Conservation (phyloP, 225 moss, liverwort and hornwort species). For the Climacium dendroides region DNA sequence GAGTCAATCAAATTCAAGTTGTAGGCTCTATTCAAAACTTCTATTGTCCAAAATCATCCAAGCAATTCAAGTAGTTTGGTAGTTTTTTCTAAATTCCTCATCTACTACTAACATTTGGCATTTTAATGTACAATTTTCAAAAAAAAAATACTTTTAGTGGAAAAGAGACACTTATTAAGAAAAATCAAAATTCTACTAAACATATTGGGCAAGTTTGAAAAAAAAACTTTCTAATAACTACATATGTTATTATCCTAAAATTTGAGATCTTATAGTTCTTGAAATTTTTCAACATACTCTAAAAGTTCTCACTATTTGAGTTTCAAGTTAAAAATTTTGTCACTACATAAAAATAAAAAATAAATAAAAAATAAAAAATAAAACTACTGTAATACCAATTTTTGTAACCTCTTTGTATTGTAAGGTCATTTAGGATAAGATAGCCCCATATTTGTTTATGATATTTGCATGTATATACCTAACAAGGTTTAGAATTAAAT, state of each 20-base stretch:
- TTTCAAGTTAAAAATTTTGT: neutral
- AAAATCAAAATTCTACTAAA: neutral
- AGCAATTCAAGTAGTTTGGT: accelerated
- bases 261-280: neutral
- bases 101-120: no score
- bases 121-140: neutral
- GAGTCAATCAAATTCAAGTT: neutral
- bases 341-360: neutral
- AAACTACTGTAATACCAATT: neutral
- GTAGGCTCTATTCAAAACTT: neutral
- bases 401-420: neutral
- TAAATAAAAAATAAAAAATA: no score
- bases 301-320: neutral
- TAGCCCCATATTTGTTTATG: neutral
- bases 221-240: neutral
- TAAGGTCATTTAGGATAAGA: neutral
- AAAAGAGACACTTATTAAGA: neutral
- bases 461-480: neutral
- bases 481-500: neutral
- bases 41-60: accelerated
- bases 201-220: accelerated
- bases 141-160: neutral
- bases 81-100: no score
- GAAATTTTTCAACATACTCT: neutral
- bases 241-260: neutral